These are phyloP conservation scores for Talaromyces sp. DNA, from an alignment of 2,329 filamentous ascomycete species.

Conservation along the genomic window DNA sequence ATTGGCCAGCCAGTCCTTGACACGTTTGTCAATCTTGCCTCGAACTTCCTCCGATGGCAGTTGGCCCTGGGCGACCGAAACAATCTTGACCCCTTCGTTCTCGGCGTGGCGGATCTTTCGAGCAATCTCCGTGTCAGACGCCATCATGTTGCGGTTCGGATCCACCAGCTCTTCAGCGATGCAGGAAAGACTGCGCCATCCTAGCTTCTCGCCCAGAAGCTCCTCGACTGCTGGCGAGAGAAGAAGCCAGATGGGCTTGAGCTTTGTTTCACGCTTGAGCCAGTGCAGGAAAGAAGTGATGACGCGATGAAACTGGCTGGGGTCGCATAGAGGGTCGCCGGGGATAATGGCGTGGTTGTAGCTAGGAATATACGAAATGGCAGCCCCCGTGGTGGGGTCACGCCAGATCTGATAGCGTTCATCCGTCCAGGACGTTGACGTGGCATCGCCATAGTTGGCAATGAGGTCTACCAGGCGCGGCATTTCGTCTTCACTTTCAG, in stretches of 20 bases:
- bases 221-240: slow-evolving; percentile 74
- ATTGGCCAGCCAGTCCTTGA: slow-evolving; percentile 71
- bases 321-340: slow-evolving; percentile 80
- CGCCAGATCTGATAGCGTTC: slow-evolving; percentile 85
- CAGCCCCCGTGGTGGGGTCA: slow-evolving; percentile 70
- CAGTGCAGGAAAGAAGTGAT: slow-evolving; percentile 69
- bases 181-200: slow-evolving; percentile 84
- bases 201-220: slow-evolving; percentile 70
- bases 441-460: slow-evolving; percentile 90
- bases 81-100: slow-evolving; percentile 75
- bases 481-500: slow-evolving; percentile 47
- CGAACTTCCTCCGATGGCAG: slow-evolving; percentile 61
- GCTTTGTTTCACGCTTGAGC: slow-evolving; percentile 61
- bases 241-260: slow-evolving; percentile 84
- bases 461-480: slow-evolving; percentile 81
- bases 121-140: slow-evolving; percentile 60
- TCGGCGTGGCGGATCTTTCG: slow-evolving; percentile 77
- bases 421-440: slow-evolving; percentile 90
- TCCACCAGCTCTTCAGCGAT: slow-evolving; percentile 85
- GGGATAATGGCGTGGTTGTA: slow-evolving; percentile 77
- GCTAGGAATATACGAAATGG: slow-evolving; percentile 73
- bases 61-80: slow-evolving; percentile 62
- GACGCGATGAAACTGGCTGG: slow-evolving; percentile 66
- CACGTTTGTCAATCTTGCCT: slow-evolving; percentile 62
- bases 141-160: slow-evolving; percentile 60